Conservation (phyloP, 345 rosid genomes). For the Populus alba region DNA sequence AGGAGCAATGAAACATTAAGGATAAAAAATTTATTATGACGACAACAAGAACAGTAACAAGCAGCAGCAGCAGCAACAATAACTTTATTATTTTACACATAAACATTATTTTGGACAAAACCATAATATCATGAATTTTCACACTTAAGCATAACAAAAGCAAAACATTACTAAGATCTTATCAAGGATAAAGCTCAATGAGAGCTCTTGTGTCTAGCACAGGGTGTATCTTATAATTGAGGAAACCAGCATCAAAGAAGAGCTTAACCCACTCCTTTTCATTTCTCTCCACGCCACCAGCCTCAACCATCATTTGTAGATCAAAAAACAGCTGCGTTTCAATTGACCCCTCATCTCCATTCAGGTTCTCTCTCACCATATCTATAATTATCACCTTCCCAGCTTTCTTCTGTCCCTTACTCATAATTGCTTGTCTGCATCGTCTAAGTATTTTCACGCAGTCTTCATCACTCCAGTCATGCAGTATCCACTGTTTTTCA, state of each 20-base stretch:
- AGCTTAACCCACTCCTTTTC: constrained; percentile 1
- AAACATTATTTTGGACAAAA: no score
- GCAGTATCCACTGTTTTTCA: background rate
- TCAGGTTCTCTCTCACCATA: background rate
- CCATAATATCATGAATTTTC: no score
- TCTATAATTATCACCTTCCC: constrained; percentile 17
- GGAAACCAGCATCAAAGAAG: constrained; percentile 27
- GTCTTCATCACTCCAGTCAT: background rate
- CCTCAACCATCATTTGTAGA: background rate
- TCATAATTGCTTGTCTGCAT: constrained; percentile 13
- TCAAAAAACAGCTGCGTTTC: background rate
- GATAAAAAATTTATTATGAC: no score
- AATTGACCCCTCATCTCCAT: background rate
- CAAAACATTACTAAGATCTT: no score
- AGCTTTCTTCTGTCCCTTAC: background rate
- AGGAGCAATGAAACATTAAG: no score
- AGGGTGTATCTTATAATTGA: background rate
- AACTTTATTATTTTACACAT: no score
- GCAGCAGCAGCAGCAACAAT: no score
- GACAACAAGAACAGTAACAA: no score
- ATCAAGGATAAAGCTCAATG: constrained; percentile 30
- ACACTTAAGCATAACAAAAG: no score
- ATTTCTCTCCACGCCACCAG: background rate
- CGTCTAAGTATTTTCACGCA: constrained; percentile 1
- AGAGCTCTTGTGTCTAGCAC: background rate